Evolutionary conservation across 2,329 filamentous ascomycete genomes (phyloP).

Genomic region (Coniochaeta sp.): DNA sequence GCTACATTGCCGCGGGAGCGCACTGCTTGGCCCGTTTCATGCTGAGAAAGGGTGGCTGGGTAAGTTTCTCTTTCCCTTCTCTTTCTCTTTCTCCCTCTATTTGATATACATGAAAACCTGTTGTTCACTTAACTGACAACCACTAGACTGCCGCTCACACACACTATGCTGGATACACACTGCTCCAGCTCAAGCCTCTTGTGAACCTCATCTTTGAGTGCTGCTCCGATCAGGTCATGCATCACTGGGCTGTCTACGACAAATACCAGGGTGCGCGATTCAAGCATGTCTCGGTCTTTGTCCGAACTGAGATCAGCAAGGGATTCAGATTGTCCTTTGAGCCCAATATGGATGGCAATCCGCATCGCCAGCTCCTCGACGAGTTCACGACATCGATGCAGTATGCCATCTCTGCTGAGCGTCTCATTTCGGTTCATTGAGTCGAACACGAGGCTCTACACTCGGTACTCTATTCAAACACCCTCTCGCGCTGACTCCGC

Average conservation of each 20-base stretch:
- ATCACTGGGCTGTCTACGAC: slow-evolving; percentile 81
- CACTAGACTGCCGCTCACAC: slow-evolving; percentile 70
- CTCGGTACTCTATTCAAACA: background rate
- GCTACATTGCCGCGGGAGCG: slow-evolving; percentile 83
- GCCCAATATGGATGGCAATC: slow-evolving; percentile 2
- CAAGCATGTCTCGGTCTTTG: slow-evolving; percentile 75
- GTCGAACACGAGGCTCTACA: background rate
- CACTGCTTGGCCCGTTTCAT: slow-evolving; percentile 88
- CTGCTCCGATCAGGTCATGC: slow-evolving; percentile 70
- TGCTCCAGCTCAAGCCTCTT: slow-evolving; percentile 70
- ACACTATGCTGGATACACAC: slow-evolving; percentile 91
- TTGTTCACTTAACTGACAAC: slow-evolving; percentile 23
- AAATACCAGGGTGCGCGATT: slow-evolving; percentile 88
- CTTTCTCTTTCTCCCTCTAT: too few species aligned
- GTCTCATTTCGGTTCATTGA: background rate
- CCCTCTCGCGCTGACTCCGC: background rate
- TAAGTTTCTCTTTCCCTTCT: too few species aligned
- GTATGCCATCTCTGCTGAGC: background rate
- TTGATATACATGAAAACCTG: background rate
- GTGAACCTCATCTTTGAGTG: slow-evolving; percentile 78
- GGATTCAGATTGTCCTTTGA: slow-evolving; percentile 43
- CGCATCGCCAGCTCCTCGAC: slow-evolving; percentile 9
- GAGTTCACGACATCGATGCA: slow-evolving; percentile 2
- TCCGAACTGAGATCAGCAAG: slow-evolving; percentile 63
- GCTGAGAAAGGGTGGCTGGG: slow-evolving; percentile 88